Evolutionary conservation across 202 grass and related monocot genomes (phyloP).

Genomic region (Hordeum pubiflorum): DNA sequence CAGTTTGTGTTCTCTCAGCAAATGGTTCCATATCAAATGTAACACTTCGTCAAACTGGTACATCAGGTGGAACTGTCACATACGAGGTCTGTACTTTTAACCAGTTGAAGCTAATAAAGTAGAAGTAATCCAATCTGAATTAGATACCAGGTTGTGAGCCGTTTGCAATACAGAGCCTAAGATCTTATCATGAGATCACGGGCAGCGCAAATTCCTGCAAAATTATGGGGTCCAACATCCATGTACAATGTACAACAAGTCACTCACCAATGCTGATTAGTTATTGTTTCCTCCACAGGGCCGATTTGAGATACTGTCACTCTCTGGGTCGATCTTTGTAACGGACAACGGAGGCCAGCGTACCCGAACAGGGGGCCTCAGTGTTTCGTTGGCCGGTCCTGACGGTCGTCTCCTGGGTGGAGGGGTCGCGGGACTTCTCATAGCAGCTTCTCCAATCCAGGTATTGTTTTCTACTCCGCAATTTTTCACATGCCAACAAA

Average conservation of each 20-base stretch:
- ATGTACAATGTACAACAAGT: neutral
- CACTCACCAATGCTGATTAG: neutral
- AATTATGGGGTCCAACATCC: neutral
- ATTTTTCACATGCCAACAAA: neutral
- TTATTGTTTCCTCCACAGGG: constrained; percentile 35
- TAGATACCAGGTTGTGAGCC: neutral
- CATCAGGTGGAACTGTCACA: constrained; percentile 97
- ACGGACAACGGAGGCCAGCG: constrained; percentile 65
- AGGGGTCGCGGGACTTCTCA: constrained; percentile 78
- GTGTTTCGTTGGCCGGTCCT: constrained; percentile 78
- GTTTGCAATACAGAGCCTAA: neutral
- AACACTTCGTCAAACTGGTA: constrained; percentile 85
- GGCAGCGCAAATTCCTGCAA: neutral
- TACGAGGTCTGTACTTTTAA: constrained; percentile 70
- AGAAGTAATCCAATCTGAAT: neutral
- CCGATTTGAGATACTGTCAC: constrained; percentile 85
- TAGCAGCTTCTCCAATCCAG: constrained; percentile 89
- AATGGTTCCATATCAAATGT: constrained; percentile 98
- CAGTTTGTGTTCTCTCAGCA: constrained; percentile 91
- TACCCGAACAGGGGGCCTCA: constrained; percentile 83
- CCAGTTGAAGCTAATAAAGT: neutral
- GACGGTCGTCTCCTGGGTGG: constrained; percentile 92
- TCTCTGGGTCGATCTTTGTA: constrained; percentile 79
- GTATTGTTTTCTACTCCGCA: constrained; percentile 25
- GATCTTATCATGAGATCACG: neutral